A percentile compares a stretch with the other conserved stretches of the same genome.
Conservation (phyloP, 2,329 filamentous ascomycete species). For the Hypomyces perniciosus region DNA sequence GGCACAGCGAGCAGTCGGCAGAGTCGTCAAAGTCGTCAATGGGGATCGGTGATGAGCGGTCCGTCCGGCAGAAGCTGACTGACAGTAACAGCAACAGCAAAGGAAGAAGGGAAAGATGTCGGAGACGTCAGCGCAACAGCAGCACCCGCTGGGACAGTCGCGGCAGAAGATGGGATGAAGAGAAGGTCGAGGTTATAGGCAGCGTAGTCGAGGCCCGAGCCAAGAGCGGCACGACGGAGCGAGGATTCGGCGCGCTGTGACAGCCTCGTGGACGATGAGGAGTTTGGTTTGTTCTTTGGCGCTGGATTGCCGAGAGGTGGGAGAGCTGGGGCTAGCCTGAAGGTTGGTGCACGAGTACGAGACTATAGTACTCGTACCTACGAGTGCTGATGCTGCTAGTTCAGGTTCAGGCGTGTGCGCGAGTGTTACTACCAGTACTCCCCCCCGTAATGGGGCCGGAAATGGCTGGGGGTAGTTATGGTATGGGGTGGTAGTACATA, state of each 20-base stretch:
- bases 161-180: not conserved
- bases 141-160: not conserved
- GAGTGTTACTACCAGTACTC: not conserved
- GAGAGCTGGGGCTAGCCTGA: not conserved
- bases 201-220: constrained; percentile 2
- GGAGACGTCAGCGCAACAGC: not conserved
- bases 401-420: not conserved
- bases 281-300: constrained; percentile 1
- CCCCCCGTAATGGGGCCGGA: not conserved
- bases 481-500: constrained; percentile 10
- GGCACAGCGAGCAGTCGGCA: constrained; percentile 1
- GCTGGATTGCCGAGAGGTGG: not conserved
- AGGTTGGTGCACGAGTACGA: not conserved
- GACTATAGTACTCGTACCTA: not conserved
- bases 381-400: too few species aligned
- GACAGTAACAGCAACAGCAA: constrained; percentile 5
- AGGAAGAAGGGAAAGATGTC: not conserved
- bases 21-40: constrained; percentile 3
- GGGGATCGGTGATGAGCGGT: constrained; percentile 7
- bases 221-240: constrained; percentile 5
- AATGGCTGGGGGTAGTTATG: constrained; percentile 7
- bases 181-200: constrained; percentile 9
- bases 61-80: constrained; percentile 7
- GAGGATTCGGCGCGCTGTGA: constrained; percentile 10
- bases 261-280: constrained; percentile 11